Percentiles rank a stretch among this genome's conserved stretches.
phyloP scores from a whole-genome alignment of 2,329 filamentous ascomycete genomes.

The Paecilomyces niveus region DNA sequence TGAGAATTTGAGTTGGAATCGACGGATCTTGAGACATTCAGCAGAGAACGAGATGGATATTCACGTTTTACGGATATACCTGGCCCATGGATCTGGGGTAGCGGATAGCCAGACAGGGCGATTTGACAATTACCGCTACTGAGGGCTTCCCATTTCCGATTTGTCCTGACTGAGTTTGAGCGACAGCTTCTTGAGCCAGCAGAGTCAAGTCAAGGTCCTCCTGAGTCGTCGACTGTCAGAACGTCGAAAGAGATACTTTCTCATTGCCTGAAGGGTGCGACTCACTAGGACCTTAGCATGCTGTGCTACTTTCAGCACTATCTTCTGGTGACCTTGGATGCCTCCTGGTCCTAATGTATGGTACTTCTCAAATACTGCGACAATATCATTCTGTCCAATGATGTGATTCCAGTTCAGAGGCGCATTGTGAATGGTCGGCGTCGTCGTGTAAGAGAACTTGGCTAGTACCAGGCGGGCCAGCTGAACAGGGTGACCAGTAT shows the following conservation, averaged over 20 bases:
- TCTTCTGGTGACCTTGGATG: constrained; percentile 10
- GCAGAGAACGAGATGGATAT: background rate
- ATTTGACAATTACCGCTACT: constrained; percentile 37
- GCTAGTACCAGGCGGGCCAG: constrained; percentile 21
- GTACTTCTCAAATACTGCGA: constrained; percentile 28
- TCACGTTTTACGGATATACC: constrained; percentile 15
- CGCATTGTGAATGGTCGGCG: constrained; percentile 26
- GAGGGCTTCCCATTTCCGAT: constrained; percentile 17
- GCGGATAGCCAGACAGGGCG: constrained; percentile 40
- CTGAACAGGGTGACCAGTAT: constrained; percentile 3
- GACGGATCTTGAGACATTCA: constrained; percentile 26
- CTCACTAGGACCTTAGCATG: constrained; percentile 31
- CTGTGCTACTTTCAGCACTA: constrained; percentile 28
- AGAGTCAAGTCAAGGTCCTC: constrained; percentile 35
- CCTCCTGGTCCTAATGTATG: constrained; percentile 2
- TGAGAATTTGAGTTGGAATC: constrained; percentile 40
- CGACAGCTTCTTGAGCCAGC: constrained; percentile 19
- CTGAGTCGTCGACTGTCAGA: constrained; percentile 14
- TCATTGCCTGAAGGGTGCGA: background rate
- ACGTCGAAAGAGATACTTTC: background rate
- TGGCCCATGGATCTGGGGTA: constrained; percentile 27
- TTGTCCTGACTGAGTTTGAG: constrained; percentile 10
- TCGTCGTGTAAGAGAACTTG: constrained; percentile 41
- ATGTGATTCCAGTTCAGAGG: constrained; percentile 40
- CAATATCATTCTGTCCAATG: constrained; percentile 27